Evolutionary conservation across 1,284 basidiomycete genomes (phyloP).

Genomic region (Cutaneotrichosporon mucoides): DNA sequence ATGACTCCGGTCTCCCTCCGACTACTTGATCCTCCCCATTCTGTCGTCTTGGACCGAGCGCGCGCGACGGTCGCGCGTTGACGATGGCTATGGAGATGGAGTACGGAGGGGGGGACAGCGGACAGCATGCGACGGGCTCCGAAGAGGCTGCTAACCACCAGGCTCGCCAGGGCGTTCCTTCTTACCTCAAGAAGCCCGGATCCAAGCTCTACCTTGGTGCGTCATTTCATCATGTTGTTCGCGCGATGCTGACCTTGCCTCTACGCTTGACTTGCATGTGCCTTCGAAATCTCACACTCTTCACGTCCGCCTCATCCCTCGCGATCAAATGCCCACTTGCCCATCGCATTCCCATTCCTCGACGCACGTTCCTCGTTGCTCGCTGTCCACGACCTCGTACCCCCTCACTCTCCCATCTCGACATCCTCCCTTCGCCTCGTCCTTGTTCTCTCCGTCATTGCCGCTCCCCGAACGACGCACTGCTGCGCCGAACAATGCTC

Average conservation of each 20-base stretch:
- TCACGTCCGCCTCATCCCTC: no score
- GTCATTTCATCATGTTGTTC: slow-evolving; percentile 13
- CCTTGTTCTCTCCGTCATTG: neutral
- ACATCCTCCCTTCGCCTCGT: neutral
- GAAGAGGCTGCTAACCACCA: no score
- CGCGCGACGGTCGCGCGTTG: neutral
- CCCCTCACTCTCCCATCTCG: neutral
- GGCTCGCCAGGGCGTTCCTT: slow-evolving; percentile 32
- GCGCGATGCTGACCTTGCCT: slow-evolving; percentile 8
- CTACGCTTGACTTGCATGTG: neutral
- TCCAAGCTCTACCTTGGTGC: slow-evolving; percentile 44
- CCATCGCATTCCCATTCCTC: neutral
- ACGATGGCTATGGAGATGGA: neutral
- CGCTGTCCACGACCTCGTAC: neutral
- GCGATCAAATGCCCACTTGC: no score
- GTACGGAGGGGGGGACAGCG: neutral
- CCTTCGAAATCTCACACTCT: neutral
- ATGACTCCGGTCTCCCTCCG: neutral
- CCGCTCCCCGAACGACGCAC: no score
- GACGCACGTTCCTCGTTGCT: neutral
- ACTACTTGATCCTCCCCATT: neutral
- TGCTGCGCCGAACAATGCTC: no score
- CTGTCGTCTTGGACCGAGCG: neutral
- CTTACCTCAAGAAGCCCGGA: slow-evolving; percentile 42
- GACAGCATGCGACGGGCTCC: no score